Evolutionary conservation across 768 basidiomycete genomes (phyloP).

Genomic region (Asterophora lycoperdoides): DNA sequence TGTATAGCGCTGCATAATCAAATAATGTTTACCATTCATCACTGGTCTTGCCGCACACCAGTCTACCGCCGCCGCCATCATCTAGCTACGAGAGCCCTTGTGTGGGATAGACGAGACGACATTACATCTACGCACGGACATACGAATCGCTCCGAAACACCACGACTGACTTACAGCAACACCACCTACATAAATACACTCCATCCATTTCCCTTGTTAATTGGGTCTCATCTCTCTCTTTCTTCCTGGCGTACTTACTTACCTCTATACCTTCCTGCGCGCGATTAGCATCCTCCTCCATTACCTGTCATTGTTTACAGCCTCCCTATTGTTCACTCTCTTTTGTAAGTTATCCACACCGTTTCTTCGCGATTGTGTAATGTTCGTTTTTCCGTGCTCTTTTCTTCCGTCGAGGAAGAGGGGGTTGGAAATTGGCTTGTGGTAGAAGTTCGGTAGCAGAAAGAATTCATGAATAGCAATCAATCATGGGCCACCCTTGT

Average conservation of each 20-base stretch:
- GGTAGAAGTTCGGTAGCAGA: conserved; percentile 14
- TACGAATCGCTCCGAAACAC: conserved; percentile 10
- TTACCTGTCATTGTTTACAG: conserved; percentile 11
- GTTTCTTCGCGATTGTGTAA: conserved; percentile 9
- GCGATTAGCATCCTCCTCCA: conserved; percentile 9
- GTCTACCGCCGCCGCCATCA: conserved; percentile 12
- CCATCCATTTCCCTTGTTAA: conserved; percentile 15
- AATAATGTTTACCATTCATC: conserved; percentile 16
- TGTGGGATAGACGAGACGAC: conserved; percentile 20
- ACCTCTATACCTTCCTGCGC: conserved; percentile 13
- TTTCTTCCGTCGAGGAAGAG: conserved; percentile 7
- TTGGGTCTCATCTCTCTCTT: conserved; percentile 11
- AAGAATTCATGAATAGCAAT: conserved; percentile 15
- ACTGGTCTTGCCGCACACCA: conserved; percentile 12
- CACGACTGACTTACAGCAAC: conserved; percentile 18
- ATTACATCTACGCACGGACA: conserved; percentile 19
- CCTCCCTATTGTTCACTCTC: conserved; percentile 4
- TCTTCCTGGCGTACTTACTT: conserved; percentile 15
- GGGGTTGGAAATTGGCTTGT: conserved; percentile 2
- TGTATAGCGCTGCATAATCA: conserved; percentile 68
- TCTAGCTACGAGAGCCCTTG: conserved; percentile 16
- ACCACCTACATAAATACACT: conserved; percentile 15
- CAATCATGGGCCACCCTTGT: conserved; percentile 16
- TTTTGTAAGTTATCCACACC: conserved; percentile 9
- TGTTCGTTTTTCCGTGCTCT: conserved; percentile 4